Evolutionary conservation across 345 rosid species (phyloP).

Genomic region (Lepidium aucheri): DNA sequence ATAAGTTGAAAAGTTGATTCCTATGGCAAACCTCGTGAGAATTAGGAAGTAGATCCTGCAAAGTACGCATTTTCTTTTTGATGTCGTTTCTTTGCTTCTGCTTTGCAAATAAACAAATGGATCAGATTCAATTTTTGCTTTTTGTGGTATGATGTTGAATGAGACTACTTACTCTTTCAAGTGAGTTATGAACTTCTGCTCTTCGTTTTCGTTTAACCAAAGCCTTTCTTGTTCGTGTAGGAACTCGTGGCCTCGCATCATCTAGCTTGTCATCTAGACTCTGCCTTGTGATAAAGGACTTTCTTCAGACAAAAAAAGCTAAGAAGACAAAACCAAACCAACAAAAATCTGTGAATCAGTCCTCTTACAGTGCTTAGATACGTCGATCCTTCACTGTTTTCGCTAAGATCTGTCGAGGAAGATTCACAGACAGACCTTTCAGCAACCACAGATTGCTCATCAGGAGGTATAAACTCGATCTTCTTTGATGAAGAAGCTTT

Average conservation of each 20-base stretch:
- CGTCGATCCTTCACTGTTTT: slow-evolving; percentile 7
- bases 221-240: slow-evolving; percentile 13
- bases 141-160: neutral
- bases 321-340: slow-evolving; percentile 12
- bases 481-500: slow-evolving; percentile 7
- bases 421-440: neutral
- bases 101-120: neutral
- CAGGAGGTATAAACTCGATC: slow-evolving; percentile 22
- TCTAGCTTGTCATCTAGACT: slow-evolving; percentile 11
- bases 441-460: slow-evolving; percentile 21
- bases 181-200: neutral
- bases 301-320: slow-evolving; percentile 6
- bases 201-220: slow-evolving; percentile 8
- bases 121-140: neutral
- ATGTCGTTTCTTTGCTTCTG: slow-evolving; percentile 54
- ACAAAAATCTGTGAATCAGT: neutral
- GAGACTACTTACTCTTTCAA: slow-evolving; percentile 11
- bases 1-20: neutral
- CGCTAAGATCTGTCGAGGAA: slow-evolving; percentile 1
- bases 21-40: slow-evolving; percentile 41
- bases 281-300: slow-evolving; percentile 9
- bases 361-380: slow-evolving; percentile 21
- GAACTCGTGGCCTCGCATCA: neutral
- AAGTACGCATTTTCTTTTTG: slow-evolving; percentile 59
- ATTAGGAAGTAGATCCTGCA: slow-evolving; percentile 66